Percentiles rank a stretch among this genome's conserved stretches.
phyloP scores from a whole-genome alignment of 108 stramenopile genomes.

The Cylindrotheca fusiformis region DNA sequence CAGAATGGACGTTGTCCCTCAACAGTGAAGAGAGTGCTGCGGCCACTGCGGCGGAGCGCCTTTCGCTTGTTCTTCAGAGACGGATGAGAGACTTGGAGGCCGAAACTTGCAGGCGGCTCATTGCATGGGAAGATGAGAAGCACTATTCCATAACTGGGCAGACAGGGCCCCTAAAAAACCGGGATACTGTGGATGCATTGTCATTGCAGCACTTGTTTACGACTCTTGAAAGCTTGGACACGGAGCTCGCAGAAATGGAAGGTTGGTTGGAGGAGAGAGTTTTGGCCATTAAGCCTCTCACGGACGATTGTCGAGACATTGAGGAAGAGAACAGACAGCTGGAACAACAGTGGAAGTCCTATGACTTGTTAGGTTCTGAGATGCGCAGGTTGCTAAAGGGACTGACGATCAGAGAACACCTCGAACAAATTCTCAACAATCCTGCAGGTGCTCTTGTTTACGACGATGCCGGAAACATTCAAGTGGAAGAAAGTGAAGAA shows the following conservation, averaged over 20 bases:
- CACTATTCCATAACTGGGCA: slow-evolving; percentile 54
- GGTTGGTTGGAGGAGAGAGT: slow-evolving; percentile 81
- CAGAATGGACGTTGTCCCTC: slow-evolving; percentile 48
- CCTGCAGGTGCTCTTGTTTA: slow-evolving; percentile 75
- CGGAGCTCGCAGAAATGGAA: slow-evolving; percentile 80
- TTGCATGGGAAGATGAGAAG: slow-evolving; percentile 92
- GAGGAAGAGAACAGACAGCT: slow-evolving; percentile 89
- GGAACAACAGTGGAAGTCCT: slow-evolving; percentile 89
- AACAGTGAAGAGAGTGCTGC: slow-evolving; percentile 62
- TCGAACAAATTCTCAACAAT: slow-evolving; percentile 69
- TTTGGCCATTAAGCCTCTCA: slow-evolving; percentile 83
- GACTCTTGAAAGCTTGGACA: slow-evolving; percentile 74
- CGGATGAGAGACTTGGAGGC: slow-evolving; percentile 87
- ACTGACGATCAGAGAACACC: slow-evolving; percentile 51
- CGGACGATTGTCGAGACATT: slow-evolving; percentile 84
- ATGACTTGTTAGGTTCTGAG: slow-evolving; percentile 71
- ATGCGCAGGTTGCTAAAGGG: slow-evolving; percentile 74
- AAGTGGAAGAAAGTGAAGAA: slow-evolving; percentile 70
- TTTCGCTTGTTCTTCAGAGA: slow-evolving; percentile 64
- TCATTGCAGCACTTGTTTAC: slow-evolving; percentile 68
- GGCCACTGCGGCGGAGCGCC: slow-evolving; percentile 60
- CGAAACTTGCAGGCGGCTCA: slow-evolving; percentile 84
- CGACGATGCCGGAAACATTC: slow-evolving; percentile 62
- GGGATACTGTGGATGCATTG: slow-evolving; percentile 66
- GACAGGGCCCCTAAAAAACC: slow-evolving; percentile 25